These are phyloP conservation scores for Fonsecaea monophora DNA, from an alignment of 2,329 filamentous ascomycete species.

Conservation along the genomic window DNA sequence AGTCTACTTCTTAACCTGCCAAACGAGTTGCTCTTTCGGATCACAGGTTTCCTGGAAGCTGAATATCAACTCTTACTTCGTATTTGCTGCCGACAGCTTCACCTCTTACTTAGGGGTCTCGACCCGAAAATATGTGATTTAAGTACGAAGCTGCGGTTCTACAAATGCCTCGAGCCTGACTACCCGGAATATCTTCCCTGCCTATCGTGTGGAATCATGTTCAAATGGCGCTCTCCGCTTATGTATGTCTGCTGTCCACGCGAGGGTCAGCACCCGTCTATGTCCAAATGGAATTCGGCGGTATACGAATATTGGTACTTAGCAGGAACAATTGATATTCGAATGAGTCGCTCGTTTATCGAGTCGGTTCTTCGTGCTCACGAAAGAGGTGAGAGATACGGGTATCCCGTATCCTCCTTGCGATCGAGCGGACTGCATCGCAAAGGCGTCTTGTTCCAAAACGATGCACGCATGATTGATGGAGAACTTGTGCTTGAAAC, in stretches of 20 bases:
- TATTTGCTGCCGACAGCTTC: conserved; percentile 9
- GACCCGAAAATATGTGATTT: conserved; percentile 5
- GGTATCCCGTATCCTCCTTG: conserved; percentile 6
- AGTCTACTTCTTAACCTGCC: conserved; percentile 13
- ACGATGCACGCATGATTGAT: conserved; percentile 14
- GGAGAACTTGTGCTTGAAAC: conserved; percentile 16
- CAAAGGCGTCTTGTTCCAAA: conserved; percentile 5
- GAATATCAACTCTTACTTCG: conserved; percentile 18
- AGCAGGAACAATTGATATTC: conserved; percentile 6
- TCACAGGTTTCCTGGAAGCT: conserved; percentile 4
- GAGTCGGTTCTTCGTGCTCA: conserved; percentile 6
- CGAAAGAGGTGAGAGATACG: conserved; percentile 15
- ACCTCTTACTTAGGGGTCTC: conserved; percentile 2
- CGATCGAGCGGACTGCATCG: conserved; percentile 7
- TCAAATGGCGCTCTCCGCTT: conserved; percentile 11
- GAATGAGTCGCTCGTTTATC: conserved; percentile 10
- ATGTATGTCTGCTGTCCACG: conserved; percentile 6
- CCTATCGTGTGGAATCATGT: conserved; percentile 14
- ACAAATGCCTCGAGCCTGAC: conserved; percentile 8
- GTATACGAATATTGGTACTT: conserved; percentile 13
- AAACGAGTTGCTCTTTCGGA: conserved; percentile 13
- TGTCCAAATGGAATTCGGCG: conserved; percentile 4
- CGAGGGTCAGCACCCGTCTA: conserved; percentile 9
- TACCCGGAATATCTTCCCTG: conserved; percentile 15
- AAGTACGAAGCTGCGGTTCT: conserved; percentile 12